Base-by-base conservation (phyloP, 1,139 yeast species). In the Protomyces macrosporus region DNA sequence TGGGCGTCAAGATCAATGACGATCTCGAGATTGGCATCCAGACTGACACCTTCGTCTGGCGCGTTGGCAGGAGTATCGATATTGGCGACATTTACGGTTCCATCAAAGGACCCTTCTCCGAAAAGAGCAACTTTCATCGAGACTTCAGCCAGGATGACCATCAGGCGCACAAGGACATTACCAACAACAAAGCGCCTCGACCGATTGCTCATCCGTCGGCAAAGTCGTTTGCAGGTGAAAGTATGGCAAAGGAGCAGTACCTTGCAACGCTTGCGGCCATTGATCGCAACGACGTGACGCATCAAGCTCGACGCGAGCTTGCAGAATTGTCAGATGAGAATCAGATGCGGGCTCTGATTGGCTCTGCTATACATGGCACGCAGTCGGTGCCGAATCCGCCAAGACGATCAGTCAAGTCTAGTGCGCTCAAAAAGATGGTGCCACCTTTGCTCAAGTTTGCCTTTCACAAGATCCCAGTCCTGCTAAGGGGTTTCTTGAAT, bases 1-100 rank as follows among this genome's bases (percentile, higher is more conserved):
- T 58, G 14, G 62, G 62, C 3, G 62, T 58, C 45, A 45, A 58
- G 34, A 23, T 58, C 45, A 58, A 58, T 32, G 62, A 58, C n/a
- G 62, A 52, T 32, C 14, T 58, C 23, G 62, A 58, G 42, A 40
- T 58, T 34, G 62, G 56, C 32, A 58, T 58, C 9, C 62, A 58
- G 42, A 58, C 62, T 2, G 62, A 58, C 42, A 36, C 51, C 1
- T 58, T 58, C 45, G 23, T 34, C 6, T 58, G 62, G 62, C 33
- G 53, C 9, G 34, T 58, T 12, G 30, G 42, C n/a, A 51, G 62
- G 10, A 52, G 42, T n/a, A 58, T 58, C 36, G 35, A 55, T 4
- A 52, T 58, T 10, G 62, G 62, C 6, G 62, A 58, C 23, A 42
- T 58, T 12, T 58, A 58, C 30, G 62, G 55, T 1, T 51, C 51